A percentile compares a stretch with the other conserved stretches of the same genome.
Conservation (phyloP, 2,329 filamentous ascomycete genomes). For the Aureobasidium subglaciale region DNA sequence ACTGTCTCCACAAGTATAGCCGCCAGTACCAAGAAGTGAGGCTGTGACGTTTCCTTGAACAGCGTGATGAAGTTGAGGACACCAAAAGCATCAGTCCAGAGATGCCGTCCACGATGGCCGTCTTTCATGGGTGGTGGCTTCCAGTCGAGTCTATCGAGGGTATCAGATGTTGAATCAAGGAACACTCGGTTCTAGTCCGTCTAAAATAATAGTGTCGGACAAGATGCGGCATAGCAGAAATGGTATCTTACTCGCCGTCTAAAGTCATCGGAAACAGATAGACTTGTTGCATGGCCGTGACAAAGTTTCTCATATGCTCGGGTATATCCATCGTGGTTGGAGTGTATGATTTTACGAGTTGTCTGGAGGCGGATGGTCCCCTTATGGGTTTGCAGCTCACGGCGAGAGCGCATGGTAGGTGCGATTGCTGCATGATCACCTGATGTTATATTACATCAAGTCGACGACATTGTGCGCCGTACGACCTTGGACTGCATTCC, state of each 20-base stretch:
- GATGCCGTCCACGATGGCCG: slow-evolving; percentile 14
- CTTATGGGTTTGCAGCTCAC: too few relatives aligned
- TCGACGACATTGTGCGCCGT: neutral
- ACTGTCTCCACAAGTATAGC: slow-evolving; percentile 44
- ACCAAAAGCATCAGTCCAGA: slow-evolving; percentile 48
- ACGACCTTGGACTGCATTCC: too few relatives aligned
- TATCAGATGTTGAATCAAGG: neutral
- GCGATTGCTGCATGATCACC: neutral
- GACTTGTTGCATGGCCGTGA: slow-evolving; percentile 14
- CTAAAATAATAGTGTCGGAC: neutral
- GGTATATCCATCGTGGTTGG: neutral
- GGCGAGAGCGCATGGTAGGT: neutral
- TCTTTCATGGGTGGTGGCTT: slow-evolving; percentile 9
- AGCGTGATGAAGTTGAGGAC: slow-evolving; percentile 54
- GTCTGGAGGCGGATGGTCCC: too few relatives aligned
- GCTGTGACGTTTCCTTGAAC: slow-evolving; percentile 33
- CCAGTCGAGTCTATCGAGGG: slow-evolving; percentile 1
- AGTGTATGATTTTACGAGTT: neutral
- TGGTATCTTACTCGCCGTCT: slow-evolving; percentile 8
- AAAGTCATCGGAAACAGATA: slow-evolving; percentile 12
- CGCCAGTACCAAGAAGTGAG: slow-evolving; percentile 45
- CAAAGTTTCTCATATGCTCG: slow-evolving; percentile 5
- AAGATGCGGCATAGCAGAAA: neutral
- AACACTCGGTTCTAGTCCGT: neutral
- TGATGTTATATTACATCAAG: slow-evolving; percentile 8